phyloP scores from a whole-genome alignment of 352 stramenopile species.

The Aphanomyces astaci region DNA sequence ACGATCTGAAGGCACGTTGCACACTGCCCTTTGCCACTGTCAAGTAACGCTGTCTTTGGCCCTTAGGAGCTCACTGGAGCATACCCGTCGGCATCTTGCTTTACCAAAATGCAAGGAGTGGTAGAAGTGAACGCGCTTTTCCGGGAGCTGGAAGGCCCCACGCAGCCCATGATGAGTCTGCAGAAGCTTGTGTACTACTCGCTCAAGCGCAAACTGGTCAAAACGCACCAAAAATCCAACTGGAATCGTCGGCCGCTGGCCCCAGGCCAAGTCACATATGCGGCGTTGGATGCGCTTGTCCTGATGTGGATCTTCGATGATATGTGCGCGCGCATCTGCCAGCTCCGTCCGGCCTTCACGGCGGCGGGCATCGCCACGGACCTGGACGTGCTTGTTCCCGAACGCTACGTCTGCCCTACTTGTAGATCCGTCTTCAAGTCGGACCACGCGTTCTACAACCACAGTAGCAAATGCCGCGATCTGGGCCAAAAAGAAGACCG shows the following conservation, averaged over 20 bases:
- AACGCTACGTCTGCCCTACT: not conserved
- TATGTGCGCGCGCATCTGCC: not conserved
- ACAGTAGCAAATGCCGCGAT: not conserved
- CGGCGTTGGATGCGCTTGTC: conserved; percentile 59
- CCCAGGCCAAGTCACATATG: conserved; percentile 56
- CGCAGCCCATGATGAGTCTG: conserved; percentile 55
- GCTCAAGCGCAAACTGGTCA: conserved; percentile 52
- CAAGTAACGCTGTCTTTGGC: too few relatives aligned
- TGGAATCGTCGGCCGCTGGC: conserved; percentile 64
- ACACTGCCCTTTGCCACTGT: too few relatives aligned
- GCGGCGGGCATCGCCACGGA: not conserved
- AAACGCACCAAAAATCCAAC: conserved; percentile 75
- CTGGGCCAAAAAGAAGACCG: not conserved
- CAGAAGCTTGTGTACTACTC: conserved; percentile 75
- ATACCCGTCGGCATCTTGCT: conserved; percentile 63
- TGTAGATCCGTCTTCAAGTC: not conserved
- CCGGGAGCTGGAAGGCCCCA: conserved; percentile 37
- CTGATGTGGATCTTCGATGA: conserved; percentile 45
- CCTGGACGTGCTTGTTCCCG: not conserved
- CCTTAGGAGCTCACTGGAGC: conserved; percentile 39
- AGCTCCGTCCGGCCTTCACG: not conserved
- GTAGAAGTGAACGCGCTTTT: conserved; percentile 74
- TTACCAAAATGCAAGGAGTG: conserved; percentile 50
- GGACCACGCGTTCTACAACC: conserved; percentile 4
- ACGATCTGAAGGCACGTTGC: conserved; percentile 48